Percentiles rank a stretch among this genome's conserved stretches.
Evolutionary conservation across 208 protist species (phyloP).

Genomic region (Trypanosoma conorhini): DNA sequence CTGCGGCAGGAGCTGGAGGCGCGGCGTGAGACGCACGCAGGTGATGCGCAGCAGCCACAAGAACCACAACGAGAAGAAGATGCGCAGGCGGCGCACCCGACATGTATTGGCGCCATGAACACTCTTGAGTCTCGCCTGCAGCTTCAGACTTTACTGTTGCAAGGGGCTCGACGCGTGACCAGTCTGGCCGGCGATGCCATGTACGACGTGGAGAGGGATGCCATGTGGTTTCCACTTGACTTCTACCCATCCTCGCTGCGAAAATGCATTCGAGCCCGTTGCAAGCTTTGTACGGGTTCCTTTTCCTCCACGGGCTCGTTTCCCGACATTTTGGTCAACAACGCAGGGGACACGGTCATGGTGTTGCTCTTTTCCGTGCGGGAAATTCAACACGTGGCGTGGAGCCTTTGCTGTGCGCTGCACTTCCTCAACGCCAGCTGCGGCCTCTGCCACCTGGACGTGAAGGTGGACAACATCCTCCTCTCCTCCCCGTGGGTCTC

Average conservation of each 20-base stretch:
- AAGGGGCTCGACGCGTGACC: constrained; percentile 10
- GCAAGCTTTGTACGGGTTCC: background rate
- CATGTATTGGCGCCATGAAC: background rate
- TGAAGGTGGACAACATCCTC: constrained; percentile 43
- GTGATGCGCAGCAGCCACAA: background rate
- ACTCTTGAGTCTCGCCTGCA: constrained; percentile 7
- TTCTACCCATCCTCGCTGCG: constrained; percentile 18
- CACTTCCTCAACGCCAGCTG: constrained; percentile 19
- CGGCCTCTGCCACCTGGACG: constrained; percentile 31
- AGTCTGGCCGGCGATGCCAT: constrained; percentile 20
- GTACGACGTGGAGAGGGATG: constrained; percentile 24
- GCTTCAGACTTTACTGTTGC: background rate
- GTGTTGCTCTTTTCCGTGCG: constrained; percentile 17
- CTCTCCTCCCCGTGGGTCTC: constrained; percentile 17
- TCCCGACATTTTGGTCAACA: background rate
- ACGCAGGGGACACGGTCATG: background rate
- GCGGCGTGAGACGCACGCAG: background rate
- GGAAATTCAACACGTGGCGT: constrained; percentile 27
- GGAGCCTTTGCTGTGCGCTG: constrained; percentile 27
- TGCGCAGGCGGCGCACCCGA: background rate
- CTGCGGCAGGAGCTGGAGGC: background rate
- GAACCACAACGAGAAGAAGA: background rate
- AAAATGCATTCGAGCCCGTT: constrained; percentile 16
- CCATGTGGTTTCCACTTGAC: constrained; percentile 18
- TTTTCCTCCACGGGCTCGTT: background rate